Evolutionary conservation across 805 yeast genomes (phyloP).

Genomic region (Candida boleticola): DNA sequence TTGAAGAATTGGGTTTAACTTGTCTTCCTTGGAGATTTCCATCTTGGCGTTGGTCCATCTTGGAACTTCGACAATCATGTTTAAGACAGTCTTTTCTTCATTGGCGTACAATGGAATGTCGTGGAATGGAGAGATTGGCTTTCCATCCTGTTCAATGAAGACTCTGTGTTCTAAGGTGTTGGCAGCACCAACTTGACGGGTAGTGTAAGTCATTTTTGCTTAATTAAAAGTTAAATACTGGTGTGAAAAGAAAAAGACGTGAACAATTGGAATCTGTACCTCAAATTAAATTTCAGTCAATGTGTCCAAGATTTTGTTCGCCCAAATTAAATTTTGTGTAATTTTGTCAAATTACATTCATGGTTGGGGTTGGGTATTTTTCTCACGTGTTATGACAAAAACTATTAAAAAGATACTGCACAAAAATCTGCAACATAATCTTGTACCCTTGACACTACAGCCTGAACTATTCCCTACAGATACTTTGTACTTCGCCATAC

Average conservation of each 20-base stretch:
- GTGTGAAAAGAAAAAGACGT: background rate
- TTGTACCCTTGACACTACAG: too few relatives aligned
- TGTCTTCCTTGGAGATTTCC: slow-evolving; percentile 83
- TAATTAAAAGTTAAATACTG: background rate
- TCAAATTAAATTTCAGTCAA: background rate
- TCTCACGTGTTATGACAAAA: background rate
- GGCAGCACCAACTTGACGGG: slow-evolving; percentile 94
- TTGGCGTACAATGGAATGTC: slow-evolving; percentile 77
- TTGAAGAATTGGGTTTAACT: slow-evolving; percentile 91
- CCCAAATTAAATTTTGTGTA: background rate
- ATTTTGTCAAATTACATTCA: too few relatives aligned
- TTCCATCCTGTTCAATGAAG: slow-evolving; percentile 88
- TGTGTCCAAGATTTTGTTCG: background rate
- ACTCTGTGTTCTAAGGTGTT: slow-evolving; percentile 93
- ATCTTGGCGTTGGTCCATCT: slow-evolving; percentile 98
- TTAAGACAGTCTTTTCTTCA: slow-evolving; percentile 76
- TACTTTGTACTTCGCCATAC: too few relatives aligned
- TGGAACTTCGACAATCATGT: slow-evolving; percentile 94
- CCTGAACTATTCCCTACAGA: too few relatives aligned
- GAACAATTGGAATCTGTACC: background rate
- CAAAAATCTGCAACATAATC: too few relatives aligned
- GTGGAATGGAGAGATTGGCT: slow-evolving; percentile 94
- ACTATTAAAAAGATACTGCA: too few relatives aligned
- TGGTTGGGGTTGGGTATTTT: background rate
- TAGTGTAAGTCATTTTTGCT: slow-evolving; percentile 65